Conservation (phyloP, 306 rosid species). For the Crotalaria pallida region DNA sequence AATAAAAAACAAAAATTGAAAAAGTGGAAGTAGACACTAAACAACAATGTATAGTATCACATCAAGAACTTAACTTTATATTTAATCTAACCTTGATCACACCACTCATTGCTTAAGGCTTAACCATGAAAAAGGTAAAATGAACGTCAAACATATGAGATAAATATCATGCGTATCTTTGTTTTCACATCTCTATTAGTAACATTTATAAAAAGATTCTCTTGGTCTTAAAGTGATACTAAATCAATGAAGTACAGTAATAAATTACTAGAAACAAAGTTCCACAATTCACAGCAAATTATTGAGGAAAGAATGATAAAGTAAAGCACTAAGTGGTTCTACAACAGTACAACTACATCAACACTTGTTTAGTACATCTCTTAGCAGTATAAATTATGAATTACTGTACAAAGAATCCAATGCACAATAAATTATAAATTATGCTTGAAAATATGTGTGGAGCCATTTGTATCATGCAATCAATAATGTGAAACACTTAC, state of each 20-base stretch:
- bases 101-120: too few relatives aligned
- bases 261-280: not conserved
- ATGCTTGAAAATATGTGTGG: too few relatives aligned
- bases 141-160: too few relatives aligned
- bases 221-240: not conserved
- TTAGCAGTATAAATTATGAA: too few relatives aligned
- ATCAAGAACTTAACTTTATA: too few relatives aligned
- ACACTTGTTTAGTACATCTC: too few relatives aligned
- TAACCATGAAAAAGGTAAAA: too few relatives aligned
- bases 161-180: not conserved
- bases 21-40: not conserved
- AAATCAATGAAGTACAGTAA: not conserved
- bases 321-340: not conserved
- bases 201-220: not conserved
- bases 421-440: not conserved
- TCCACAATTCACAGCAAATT: not conserved
- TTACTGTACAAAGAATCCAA: not conserved
- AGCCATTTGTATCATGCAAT: too few relatives aligned
- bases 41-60: not conserved
- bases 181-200: not conserved
- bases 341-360: not conserved
- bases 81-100: too few relatives aligned
- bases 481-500: slow-evolving; percentile 25
- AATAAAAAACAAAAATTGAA: not conserved
- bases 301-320: not conserved